Conservation (phyloP, 202 grass and related monocot genomes). For the Schoenoplectus triqueter region DNA sequence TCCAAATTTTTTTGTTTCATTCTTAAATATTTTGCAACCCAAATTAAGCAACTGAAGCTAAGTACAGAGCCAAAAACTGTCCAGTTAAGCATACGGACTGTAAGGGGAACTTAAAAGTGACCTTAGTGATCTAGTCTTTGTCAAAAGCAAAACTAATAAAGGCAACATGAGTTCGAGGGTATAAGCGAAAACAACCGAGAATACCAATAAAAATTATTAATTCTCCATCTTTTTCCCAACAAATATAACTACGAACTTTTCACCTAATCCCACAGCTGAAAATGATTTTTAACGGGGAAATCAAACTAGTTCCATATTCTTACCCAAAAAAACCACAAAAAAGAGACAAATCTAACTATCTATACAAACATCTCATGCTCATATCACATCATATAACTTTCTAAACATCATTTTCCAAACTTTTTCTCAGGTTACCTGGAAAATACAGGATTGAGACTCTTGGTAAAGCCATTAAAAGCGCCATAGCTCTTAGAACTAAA, state of each 20-base stretch:
- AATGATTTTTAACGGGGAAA: constrained; percentile 30
- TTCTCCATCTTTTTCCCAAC: constrained; percentile 32
- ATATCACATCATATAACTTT: constrained; percentile 31
- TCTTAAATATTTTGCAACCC: not conserved
- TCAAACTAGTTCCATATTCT: constrained; percentile 25
- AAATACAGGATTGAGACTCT: constrained; percentile 92
- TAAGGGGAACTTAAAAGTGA: no score
- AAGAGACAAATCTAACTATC: constrained; percentile 35
- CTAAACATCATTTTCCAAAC: constrained; percentile 22
- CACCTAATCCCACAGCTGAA: constrained; percentile 29
- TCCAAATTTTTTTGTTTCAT: no score
- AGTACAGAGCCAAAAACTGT: not conserved
- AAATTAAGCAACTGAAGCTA: not conserved
- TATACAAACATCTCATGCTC: constrained; percentile 40
- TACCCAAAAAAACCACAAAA: constrained; percentile 21
- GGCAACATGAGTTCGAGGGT: not conserved
- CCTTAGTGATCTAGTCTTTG: no score
- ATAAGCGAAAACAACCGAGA: constrained; percentile 7
- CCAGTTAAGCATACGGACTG: not conserved
- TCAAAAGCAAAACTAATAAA: not conserved
- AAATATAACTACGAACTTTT: constrained; percentile 38
- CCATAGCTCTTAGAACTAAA: constrained; percentile 86
- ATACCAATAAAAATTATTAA: constrained; percentile 36
- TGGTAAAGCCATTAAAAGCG: constrained; percentile 71
- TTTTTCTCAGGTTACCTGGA: constrained; percentile 60